phyloP scores from a whole-genome alignment of 1,284 basidiomycete genomes.

The Leccinum colubrinum region DNA sequence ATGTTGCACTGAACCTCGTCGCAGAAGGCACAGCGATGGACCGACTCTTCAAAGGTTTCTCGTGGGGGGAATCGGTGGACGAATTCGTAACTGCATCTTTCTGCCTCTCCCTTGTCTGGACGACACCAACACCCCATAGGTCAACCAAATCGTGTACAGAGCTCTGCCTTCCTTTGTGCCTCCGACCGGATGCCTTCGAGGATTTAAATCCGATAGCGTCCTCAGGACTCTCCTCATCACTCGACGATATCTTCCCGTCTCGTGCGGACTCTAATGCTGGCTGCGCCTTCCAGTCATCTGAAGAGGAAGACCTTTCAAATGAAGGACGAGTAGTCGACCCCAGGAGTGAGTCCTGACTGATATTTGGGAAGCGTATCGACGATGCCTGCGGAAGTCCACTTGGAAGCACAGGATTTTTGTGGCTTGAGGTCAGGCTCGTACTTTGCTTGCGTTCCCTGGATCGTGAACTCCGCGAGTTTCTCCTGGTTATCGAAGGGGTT shows the following conservation, averaged over 20 bases:
- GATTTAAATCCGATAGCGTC: constrained; percentile 40
- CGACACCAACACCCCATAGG: constrained; percentile 61
- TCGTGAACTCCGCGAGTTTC: constrained; percentile 26
- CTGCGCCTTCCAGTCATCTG: constrained; percentile 18
- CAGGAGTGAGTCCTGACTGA: constrained; percentile 6
- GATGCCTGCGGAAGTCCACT: constrained; percentile 12
- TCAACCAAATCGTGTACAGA: constrained; percentile 80
- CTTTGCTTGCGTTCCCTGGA: constrained; percentile 27
- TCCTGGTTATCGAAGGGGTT: constrained; percentile 24
- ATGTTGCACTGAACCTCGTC: constrained; percentile 25
- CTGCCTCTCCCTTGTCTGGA: constrained; percentile 39
- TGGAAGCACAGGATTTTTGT: constrained; percentile 14
- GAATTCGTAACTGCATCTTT: constrained; percentile 24
- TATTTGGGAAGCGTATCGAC: constrained; percentile 11
- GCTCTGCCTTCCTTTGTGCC: constrained; percentile 54
- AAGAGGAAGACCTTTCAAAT: constrained; percentile 15
- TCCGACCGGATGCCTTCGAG: constrained; percentile 24
- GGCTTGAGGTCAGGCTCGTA: constrained; percentile 5
- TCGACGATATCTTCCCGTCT: constrained; percentile 42
- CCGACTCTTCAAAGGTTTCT: constrained; percentile 22
- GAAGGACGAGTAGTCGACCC: constrained; percentile 11
- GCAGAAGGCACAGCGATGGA: constrained; percentile 15
- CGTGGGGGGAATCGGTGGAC: constrained; percentile 19
- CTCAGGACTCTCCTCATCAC: constrained; percentile 58
- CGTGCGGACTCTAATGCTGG: constrained; percentile 15